Conservation (phyloP, 768 basidiomycete species). For the Macrolepiota albuminosa region DNA sequence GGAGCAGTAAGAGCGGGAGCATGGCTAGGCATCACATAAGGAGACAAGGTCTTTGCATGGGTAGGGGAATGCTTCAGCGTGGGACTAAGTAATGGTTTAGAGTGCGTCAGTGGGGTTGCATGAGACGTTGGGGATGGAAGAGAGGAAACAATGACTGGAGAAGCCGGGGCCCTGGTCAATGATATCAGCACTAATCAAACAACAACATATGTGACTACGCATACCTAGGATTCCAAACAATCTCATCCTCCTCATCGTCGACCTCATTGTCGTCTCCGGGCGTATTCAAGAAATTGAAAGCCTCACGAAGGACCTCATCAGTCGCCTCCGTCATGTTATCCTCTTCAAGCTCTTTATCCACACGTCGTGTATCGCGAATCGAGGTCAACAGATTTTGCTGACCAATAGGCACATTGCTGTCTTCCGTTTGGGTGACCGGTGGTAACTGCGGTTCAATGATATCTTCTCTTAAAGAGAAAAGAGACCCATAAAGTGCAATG, state of each 20-base stretch:
- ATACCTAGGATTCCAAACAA: slow-evolving; percentile 72
- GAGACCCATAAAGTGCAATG: slow-evolving; percentile 16
- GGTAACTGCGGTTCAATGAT: slow-evolving; percentile 20
- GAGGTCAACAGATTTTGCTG: slow-evolving; percentile 21
- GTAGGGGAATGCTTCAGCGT: slow-evolving; percentile 26
- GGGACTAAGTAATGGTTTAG: slow-evolving; percentile 28
- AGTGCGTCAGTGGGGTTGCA: slow-evolving; percentile 30
- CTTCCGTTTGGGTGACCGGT: background rate
- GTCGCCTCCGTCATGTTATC: slow-evolving; percentile 66
- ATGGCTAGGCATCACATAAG: slow-evolving; percentile 11
- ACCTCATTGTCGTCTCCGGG: slow-evolving; percentile 57
- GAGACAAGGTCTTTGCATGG: slow-evolving; percentile 18
- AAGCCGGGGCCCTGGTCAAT: slow-evolving; percentile 20
- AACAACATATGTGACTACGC: slow-evolving; percentile 6
- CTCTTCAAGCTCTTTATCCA: slow-evolving; percentile 32
- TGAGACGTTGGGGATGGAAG: slow-evolving; percentile 28
- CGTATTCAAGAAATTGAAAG: slow-evolving; percentile 46
- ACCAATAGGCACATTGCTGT: slow-evolving; percentile 5
- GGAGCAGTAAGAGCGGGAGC: slow-evolving; percentile 23
- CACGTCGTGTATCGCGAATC: slow-evolving; percentile 20
- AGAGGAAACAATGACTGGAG: slow-evolving; percentile 21
- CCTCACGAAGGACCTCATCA: slow-evolving; percentile 76
- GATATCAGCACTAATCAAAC: background rate
- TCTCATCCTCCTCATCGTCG: slow-evolving; percentile 64
- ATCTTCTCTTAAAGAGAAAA: slow-evolving; percentile 7